phyloP scores from a whole-genome alignment of 2,329 filamentous ascomycete genomes.

The Calonectria multiphialidica region DNA sequence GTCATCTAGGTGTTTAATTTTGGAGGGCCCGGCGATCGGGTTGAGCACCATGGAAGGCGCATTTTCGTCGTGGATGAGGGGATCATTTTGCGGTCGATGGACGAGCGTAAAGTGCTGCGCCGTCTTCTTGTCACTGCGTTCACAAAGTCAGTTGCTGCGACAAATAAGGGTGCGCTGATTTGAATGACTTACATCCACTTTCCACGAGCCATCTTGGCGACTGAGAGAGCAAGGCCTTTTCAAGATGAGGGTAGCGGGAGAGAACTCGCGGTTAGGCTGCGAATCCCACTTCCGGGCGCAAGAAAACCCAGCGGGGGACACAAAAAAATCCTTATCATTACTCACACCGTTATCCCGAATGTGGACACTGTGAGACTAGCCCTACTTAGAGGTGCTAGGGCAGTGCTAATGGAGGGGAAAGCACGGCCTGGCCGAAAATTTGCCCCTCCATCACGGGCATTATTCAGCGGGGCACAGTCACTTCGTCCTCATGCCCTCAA shows the following conservation, averaged over 20 bases:
- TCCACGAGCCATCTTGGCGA: constrained; percentile 76
- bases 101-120: constrained; percentile 95
- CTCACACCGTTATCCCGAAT: constrained; percentile 41
- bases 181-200: constrained; percentile 72
- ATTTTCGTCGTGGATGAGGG: constrained; percentile 91
- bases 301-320: constrained; percentile 47
- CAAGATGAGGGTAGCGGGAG: constrained; percentile 22
- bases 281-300: constrained; percentile 40
- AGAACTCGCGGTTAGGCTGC: constrained; percentile 41
- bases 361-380: constrained; percentile 45
- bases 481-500: constrained; percentile 33
- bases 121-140: constrained; percentile 81
- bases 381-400: constrained; percentile 18
- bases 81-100: constrained; percentile 96
- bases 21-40: constrained; percentile 58
- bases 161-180: background rate
- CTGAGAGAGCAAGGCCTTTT: constrained; percentile 31
- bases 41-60: constrained; percentile 94
- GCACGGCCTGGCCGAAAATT: constrained; percentile 52
- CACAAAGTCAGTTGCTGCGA: constrained; percentile 22
- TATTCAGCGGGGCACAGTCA: constrained; percentile 51
- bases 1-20: constrained; percentile 78
- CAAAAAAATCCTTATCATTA: constrained; percentile 46
- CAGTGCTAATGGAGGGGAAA: constrained; percentile 43
- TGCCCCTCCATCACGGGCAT: constrained; percentile 62